Conservation (phyloP, 352 stramenopile species). For the Phytophthora uliginosa region DNA sequence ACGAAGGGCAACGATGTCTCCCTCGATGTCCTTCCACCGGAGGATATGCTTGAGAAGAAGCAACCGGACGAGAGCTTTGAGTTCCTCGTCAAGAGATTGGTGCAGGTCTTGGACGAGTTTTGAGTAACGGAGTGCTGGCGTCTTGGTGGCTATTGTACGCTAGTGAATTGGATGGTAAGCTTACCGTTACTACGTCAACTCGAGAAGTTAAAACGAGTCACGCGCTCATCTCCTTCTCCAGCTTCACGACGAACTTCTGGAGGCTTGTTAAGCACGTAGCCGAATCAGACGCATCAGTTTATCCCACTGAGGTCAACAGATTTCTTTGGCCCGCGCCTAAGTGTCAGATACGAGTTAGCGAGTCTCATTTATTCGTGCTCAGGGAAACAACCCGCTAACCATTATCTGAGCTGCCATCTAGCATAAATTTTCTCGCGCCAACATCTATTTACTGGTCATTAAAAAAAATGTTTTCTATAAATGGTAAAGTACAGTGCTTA, state of each 20-base stretch:
- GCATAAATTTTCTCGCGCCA: background rate
- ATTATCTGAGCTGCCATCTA: background rate
- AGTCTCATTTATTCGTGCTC: background rate
- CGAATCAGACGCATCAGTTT: background rate
- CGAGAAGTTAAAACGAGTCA: background rate
- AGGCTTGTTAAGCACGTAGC: background rate
- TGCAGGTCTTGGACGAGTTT: too few species aligned
- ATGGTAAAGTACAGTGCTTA: background rate
- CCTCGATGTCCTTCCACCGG: too few species aligned
- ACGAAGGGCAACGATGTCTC: too few species aligned
- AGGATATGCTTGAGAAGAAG: too few species aligned
- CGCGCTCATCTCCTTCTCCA: background rate
- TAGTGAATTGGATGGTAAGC: too few species aligned
- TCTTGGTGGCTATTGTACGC: too few species aligned
- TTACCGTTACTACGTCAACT: background rate
- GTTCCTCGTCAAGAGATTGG: too few species aligned
- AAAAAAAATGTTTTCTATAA: background rate
- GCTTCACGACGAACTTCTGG: background rate
- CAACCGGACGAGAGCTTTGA: too few species aligned
- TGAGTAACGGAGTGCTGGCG: too few species aligned
- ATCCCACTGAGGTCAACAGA: background rate
- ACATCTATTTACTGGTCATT: background rate
- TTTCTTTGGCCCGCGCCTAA: background rate
- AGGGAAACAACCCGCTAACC: background rate
- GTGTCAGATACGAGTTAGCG: background rate